Percentiles rank a stretch among this genome's conserved stretches.
Conservation (phyloP, 2,329 filamentous ascomycete genomes). For the Fusarium napiforme region DNA sequence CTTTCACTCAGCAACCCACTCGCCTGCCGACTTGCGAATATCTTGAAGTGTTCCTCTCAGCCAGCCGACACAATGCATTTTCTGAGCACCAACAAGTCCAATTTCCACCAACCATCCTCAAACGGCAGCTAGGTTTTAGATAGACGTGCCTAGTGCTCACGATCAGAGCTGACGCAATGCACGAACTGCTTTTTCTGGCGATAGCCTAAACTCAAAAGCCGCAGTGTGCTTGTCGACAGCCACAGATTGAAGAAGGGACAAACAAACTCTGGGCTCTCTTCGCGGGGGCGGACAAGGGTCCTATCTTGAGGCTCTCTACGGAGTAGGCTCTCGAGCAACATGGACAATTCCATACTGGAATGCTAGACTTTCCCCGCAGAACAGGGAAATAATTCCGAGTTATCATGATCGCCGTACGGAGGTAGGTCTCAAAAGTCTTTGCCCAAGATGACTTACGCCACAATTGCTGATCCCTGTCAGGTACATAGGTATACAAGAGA, state of each 20-base stretch:
- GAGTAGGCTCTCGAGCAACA: neutral
- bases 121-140: constrained; percentile 32
- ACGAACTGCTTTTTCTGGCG: constrained; percentile 37
- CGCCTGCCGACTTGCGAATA: neutral
- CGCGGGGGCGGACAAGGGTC: constrained; percentile 21
- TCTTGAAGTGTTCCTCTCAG: neutral
- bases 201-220: constrained; percentile 40
- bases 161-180: constrained; percentile 42
- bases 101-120: constrained; percentile 39
- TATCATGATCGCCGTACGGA: constrained; percentile 15
- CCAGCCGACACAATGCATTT: constrained; percentile 8
- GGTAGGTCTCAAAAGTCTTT: no score
- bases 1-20: constrained; percentile 10
- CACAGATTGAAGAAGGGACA: constrained; percentile 6
- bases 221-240: constrained; percentile 33
- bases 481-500: no score
- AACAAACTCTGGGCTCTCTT: constrained; percentile 1
- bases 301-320: constrained; percentile 32
- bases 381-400: constrained; percentile 1
- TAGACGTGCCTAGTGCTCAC: constrained; percentile 35
- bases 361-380: constrained; percentile 26
- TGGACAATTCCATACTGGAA: constrained; percentile 18
- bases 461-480: no score
- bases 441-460: no score
- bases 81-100: neutral